These are phyloP conservation scores for Suillus tomentosus DNA, from an alignment of 768 basidiomycete genomes.

Conservation along the genomic window DNA sequence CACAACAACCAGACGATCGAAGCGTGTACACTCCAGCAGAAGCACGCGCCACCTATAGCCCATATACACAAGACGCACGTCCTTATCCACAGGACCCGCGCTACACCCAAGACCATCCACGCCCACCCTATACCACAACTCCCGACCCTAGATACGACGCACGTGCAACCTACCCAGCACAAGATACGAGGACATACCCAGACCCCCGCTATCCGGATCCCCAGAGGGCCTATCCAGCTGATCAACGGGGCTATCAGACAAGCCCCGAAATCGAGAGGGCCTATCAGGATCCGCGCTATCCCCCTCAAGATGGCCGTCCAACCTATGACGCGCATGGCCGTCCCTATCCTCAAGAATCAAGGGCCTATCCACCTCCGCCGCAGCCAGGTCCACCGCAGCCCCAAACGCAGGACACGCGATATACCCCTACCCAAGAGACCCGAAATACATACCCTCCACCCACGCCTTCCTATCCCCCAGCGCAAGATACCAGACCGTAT, in stretches of 20 bases:
- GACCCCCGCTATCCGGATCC: background rate
- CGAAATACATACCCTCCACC: background rate
- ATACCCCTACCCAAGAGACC: background rate
- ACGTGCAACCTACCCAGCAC: constrained; percentile 2
- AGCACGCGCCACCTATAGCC: background rate
- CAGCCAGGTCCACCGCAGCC: constrained; percentile 25
- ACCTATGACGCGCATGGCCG: background rate
- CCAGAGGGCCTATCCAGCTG: background rate
- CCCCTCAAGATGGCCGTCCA: background rate
- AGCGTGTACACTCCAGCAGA: constrained; percentile 9
- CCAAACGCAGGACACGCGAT: constrained; percentile 21
- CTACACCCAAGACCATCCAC: background rate
- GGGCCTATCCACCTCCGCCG: background rate
- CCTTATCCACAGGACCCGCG: background rate
- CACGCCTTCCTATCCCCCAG: constrained; percentile 1
- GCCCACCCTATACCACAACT: constrained; percentile 6
- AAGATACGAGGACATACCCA: constrained; percentile 6
- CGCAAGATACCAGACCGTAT: background rate
- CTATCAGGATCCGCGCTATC: background rate
- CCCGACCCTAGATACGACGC: constrained; percentile 15
- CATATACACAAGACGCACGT: background rate
- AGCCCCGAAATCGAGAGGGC: background rate
- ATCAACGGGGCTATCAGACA: background rate
- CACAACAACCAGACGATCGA: constrained; percentile 8
- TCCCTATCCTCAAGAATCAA: background rate